Evolutionary conservation across 2,329 filamentous ascomycete genomes (phyloP).

Genomic region (Talaromyces funiculosus): DNA sequence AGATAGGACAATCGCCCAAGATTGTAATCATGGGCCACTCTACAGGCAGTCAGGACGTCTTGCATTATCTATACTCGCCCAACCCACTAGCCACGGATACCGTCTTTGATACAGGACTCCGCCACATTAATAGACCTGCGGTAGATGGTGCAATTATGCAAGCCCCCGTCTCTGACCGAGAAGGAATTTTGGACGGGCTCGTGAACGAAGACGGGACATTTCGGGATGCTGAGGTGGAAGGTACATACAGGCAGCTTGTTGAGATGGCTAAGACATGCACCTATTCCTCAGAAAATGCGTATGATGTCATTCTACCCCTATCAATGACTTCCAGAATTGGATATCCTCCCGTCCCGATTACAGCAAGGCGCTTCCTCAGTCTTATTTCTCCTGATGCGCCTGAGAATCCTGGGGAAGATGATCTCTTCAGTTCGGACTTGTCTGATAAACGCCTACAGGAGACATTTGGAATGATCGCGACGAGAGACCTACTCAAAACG

Average conservation of each 20-base stretch:
- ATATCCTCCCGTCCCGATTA: conserved; percentile 41
- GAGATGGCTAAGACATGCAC: conserved; percentile 25
- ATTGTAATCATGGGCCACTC: conserved; percentile 66
- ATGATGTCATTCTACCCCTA: conserved; percentile 30
- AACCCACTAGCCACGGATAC: conserved; percentile 33
- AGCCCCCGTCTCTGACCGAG: conserved; percentile 71
- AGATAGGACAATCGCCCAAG: conserved; percentile 33
- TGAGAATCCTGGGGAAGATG: conserved; percentile 63
- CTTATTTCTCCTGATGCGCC: conserved; percentile 50
- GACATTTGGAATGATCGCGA: conserved; percentile 57
- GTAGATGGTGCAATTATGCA: conserved; percentile 76
- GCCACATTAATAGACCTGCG: conserved; percentile 40
- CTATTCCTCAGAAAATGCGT: conserved; percentile 16
- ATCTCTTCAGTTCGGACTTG: conserved; percentile 83
- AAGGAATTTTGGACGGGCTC: conserved; percentile 47
- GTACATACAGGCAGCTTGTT: conserved; percentile 31
- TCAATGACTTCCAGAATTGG: conserved; percentile 29
- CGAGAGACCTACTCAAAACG: conserved; percentile 32
- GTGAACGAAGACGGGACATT: conserved; percentile 17
- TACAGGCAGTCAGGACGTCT: conserved; percentile 63
- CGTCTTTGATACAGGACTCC: conserved; percentile 22
- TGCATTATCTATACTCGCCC: conserved; percentile 54
- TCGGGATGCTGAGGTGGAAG: conserved; percentile 14
- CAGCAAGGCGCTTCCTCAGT: conserved; percentile 55
- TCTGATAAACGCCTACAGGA: conserved; percentile 49